A percentile compares a stretch with the other conserved stretches of the same genome.
Evolutionary conservation across 495 filamentous ascomycete genomes (phyloP).

Genomic region (Aspergillus sparsus): DNA sequence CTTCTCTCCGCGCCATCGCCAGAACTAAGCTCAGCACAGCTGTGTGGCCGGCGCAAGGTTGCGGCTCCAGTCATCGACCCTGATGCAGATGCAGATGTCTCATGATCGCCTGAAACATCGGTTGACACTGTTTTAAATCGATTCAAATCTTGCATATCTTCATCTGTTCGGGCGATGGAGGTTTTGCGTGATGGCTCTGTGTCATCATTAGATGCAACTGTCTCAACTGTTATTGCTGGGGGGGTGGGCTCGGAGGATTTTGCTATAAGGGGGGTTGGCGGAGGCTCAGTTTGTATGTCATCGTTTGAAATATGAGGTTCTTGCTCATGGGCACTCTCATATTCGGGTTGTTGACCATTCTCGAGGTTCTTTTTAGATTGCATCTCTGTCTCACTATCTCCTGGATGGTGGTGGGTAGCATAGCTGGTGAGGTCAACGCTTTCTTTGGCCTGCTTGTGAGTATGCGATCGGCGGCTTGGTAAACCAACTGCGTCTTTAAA

Average conservation of each 20-base stretch:
- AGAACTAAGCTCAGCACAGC: slow-evolving; percentile 37
- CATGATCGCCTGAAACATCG: slow-evolving; percentile 39
- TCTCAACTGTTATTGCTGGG: slow-evolving; percentile 42
- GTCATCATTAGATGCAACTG: slow-evolving; percentile 26
- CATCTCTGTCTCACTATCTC: slow-evolving; percentile 40
- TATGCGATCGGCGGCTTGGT: slow-evolving; percentile 50
- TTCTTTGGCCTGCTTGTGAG: slow-evolving; percentile 47
- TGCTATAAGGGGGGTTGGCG: slow-evolving; percentile 16
- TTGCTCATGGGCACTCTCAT: slow-evolving; percentile 24
- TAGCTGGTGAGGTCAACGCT: slow-evolving; percentile 35
- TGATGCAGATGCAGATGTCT: slow-evolving; percentile 25
- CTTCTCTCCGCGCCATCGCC: slow-evolving; percentile 28
- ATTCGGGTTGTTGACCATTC: slow-evolving; percentile 23
- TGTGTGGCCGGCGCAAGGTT: slow-evolving; percentile 48
- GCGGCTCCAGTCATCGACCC: slow-evolving; percentile 28
- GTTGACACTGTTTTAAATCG: slow-evolving; percentile 36
- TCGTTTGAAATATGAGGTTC: slow-evolving; percentile 26
- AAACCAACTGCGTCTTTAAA: slow-evolving; percentile 83
- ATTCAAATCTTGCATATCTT: slow-evolving; percentile 37
- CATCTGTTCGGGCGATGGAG: slow-evolving; percentile 22
- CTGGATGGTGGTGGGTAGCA: slow-evolving; percentile 29
- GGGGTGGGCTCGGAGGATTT: slow-evolving; percentile 30
- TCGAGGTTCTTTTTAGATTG: slow-evolving; percentile 20
- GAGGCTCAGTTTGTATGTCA: slow-evolving; percentile 16
- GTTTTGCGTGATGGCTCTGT: slow-evolving; percentile 24